phyloP scores from a whole-genome alignment of 441 rosid species.

The Viola pubescens region DNA sequence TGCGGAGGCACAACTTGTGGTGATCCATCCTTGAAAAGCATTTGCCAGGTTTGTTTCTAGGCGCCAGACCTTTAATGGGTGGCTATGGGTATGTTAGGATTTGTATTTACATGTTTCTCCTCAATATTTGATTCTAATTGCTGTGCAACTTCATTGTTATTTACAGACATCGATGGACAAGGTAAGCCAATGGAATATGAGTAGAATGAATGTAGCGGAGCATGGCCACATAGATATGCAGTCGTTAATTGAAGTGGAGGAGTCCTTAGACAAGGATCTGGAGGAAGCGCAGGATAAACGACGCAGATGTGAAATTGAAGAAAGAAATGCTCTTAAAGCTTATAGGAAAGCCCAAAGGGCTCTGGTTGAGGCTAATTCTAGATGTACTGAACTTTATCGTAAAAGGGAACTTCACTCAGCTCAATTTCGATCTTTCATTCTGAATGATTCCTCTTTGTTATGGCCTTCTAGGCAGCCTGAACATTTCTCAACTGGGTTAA shows the following conservation, averaged over 20 bases:
- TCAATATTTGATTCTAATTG: neutral
- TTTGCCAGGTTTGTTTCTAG: constrained; percentile 38
- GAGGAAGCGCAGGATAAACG: constrained; percentile 77
- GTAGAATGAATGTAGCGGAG: constrained; percentile 31
- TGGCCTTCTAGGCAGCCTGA: constrained; percentile 46
- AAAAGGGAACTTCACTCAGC: constrained; percentile 73
- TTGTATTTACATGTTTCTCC: constrained; percentile 5
- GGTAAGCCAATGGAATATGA: constrained; percentile 35
- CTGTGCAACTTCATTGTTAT: constrained; percentile 10
- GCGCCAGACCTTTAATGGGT: constrained; percentile 17
- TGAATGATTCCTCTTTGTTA: constrained; percentile 48
- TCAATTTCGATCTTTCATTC: constrained; percentile 54
- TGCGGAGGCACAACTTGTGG: constrained; percentile 30
- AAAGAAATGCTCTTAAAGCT: constrained; percentile 80
- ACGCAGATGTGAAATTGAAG: constrained; percentile 79
- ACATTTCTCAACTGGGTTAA: constrained; percentile 32
- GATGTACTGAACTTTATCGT: constrained; percentile 65
- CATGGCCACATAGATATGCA: constrained; percentile 35
- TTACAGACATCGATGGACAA: constrained; percentile 41
- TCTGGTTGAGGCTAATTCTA: constrained; percentile 80
- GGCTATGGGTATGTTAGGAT: constrained; percentile 11
- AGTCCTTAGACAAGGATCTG: constrained; percentile 77
- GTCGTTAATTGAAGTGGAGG: constrained; percentile 65
- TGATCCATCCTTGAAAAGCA: constrained; percentile 25
- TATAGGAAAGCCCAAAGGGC: constrained; percentile 84